Conservation (phyloP, 1,139 yeast genomes). For the Magnusiomyces tetraspermus region DNA sequence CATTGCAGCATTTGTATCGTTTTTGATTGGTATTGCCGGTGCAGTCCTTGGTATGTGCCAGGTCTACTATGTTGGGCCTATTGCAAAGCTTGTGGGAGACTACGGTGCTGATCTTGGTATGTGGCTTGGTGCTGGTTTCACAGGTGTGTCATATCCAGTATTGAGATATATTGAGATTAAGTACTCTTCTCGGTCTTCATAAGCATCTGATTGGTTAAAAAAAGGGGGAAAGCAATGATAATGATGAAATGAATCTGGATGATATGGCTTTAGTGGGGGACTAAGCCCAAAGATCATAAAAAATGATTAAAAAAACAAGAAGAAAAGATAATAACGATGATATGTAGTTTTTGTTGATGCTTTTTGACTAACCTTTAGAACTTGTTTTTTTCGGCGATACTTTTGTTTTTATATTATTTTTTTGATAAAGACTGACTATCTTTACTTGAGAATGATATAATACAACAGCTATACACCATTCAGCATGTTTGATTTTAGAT, state of each 20-base stretch:
- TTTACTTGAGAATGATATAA: no score
- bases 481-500: no score
- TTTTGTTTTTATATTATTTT: no score
- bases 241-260: not conserved
- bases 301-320: not conserved
- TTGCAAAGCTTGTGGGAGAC: constrained; percentile 48
- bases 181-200: constrained; percentile 13
- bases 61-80: constrained; percentile 64
- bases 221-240: not conserved
- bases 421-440: no score
- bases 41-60: constrained; percentile 81
- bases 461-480: no score
- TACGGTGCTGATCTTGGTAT: constrained; percentile 72
- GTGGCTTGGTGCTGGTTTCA: constrained; percentile 69
- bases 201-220: constrained; percentile 2
- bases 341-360: no score
- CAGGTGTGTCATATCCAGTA: constrained; percentile 55
- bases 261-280: no score
- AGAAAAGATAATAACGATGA: no score
- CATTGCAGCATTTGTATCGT: constrained; percentile 52
- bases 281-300: no score
- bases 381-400: no score
- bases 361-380: no score
- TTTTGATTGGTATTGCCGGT: constrained; percentile 58
- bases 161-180: constrained; percentile 56